Conservation (phyloP, 805 yeast genomes). For the Barnettozyma californica region DNA sequence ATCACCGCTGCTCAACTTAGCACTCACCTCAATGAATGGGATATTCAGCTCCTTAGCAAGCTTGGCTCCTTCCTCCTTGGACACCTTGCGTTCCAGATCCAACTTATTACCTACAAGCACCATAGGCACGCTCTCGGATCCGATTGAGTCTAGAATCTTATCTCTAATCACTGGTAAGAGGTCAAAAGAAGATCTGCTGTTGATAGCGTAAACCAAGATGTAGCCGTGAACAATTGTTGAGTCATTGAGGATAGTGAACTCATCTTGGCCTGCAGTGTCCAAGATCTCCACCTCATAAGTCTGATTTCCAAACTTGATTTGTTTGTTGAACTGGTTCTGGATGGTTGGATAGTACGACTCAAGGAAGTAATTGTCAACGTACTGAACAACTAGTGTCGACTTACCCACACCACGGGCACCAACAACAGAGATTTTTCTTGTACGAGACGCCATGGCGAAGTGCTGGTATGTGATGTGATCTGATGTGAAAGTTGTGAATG, state of each 20-base stretch:
- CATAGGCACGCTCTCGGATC: constrained; percentile 68
- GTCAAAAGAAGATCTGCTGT: constrained; percentile 73
- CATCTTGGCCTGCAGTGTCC: constrained; percentile 94
- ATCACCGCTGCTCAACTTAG: constrained; percentile 73
- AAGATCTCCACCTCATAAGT: constrained; percentile 78
- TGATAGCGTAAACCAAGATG: constrained; percentile 74
- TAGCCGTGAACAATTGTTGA: constrained; percentile 80
- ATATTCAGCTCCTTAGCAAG: constrained; percentile 63
- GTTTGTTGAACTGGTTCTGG: constrained; percentile 12
- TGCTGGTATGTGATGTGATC: too few species aligned
- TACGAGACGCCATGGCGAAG: constrained; percentile 25
- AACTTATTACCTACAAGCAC: constrained; percentile 73
- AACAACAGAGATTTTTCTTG: constrained; percentile 77
- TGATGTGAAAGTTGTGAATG: not conserved
- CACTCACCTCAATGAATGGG: constrained; percentile 80
- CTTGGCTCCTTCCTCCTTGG: constrained; percentile 49
- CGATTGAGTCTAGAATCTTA: constrained; percentile 69
- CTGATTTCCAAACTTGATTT: constrained; percentile 48
- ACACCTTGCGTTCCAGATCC: constrained; percentile 63
- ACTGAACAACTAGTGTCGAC: constrained; percentile 79
- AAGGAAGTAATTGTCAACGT: constrained; percentile 82
- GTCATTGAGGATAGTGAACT: constrained; percentile 73
- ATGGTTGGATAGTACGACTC: constrained; percentile 84
- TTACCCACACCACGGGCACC: constrained; percentile 88
- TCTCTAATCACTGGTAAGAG: constrained; percentile 73